Base-by-base conservation (phyloP, 805 yeast genomes). In the Clavispora santaluciae region DNA sequence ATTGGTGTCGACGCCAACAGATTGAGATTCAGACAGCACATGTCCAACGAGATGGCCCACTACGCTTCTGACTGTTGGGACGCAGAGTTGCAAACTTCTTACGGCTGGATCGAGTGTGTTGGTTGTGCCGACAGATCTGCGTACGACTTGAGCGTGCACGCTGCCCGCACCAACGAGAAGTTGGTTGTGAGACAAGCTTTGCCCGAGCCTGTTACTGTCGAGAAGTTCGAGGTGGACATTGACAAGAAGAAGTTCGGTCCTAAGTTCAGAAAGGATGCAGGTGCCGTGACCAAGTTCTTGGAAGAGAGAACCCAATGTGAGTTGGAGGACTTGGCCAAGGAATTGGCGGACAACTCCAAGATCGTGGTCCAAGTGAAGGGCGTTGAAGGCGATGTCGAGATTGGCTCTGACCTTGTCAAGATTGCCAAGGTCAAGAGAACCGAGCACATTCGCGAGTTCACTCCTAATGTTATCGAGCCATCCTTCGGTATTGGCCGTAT, bases 31-130 rank as follows among this genome's bases (percentile, higher is more conserved):
- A 86, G 99, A 75, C 99, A 93, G 74, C 99, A 93, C 70, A 83
- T 93, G 95, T 76, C 83, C 55, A 93, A 93, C 64, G 99, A 93
- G 73, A 93, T 93, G 99, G 99, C 99, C 15, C 99, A 93, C 67
- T 93, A 93, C 66, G 99, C 99, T 45, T 82, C 95, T 53, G 99
- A 93, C 72, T 93, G 99, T 75, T 93, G 99, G 99, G 99, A 93
- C 71, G 97, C 95, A 51, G 99, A 93, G 73, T 75, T 93, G 57
- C 82, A 86, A 55, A 83, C 96, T 33, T 87, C 96, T 24, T 93
- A 88, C 57, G 99, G 99, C 56, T 93, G 99, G 99, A 86, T 93
- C 56, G 99, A 93, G 73, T 95, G 99, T 81, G 97, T 93, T 63
- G 99, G 99, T 54, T 93, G 98, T 73, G 99, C 99, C 51, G 99